These are phyloP conservation scores for Rosa hybrid DNA, from an alignment of 331 rosid genomes.

Conservation along the genomic window DNA sequence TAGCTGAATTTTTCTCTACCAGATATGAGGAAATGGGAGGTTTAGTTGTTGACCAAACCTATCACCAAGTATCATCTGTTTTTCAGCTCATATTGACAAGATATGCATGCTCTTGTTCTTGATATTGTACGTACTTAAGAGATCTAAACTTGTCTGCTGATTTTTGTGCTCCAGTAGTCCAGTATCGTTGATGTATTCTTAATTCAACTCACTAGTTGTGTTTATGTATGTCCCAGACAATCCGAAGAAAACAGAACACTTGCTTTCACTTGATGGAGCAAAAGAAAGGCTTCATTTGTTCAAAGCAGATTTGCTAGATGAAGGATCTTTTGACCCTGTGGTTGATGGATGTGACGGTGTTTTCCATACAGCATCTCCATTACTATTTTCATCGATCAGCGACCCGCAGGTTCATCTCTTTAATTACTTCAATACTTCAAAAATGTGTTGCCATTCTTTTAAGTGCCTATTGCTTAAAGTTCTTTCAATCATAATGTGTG, in stretches of 20 bases:
- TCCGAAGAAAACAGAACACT: conserved; percentile 34
- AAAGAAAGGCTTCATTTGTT: conserved; percentile 29
- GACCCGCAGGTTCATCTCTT: conserved; percentile 1
- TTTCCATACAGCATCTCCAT: conserved; percentile 15
- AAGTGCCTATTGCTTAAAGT: background rate
- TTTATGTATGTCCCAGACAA: background rate
- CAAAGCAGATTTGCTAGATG: conserved; percentile 44
- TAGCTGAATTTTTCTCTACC: too few species aligned
- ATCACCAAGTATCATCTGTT: background rate
- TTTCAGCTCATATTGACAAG: background rate
- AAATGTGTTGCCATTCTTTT: background rate
- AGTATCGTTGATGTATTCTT: background rate
- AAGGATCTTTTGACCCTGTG: conserved; percentile 47
- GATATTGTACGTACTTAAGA: background rate
- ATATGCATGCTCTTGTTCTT: background rate
- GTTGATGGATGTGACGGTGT: conserved; percentile 34
- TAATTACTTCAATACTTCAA: background rate
- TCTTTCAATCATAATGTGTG: background rate
- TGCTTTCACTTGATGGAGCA: conserved; percentile 53
- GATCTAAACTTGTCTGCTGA: background rate
- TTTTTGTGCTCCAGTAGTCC: background rate
- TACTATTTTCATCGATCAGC: background rate
- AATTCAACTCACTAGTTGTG: background rate
- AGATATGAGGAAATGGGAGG: too few species aligned
- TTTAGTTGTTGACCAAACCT: background rate